Evolutionary conservation across 2,329 filamentous ascomycete species (phyloP), one percentile per base, ranked within the genome.

Genomic region (Aspergillus sp.): DNA sequence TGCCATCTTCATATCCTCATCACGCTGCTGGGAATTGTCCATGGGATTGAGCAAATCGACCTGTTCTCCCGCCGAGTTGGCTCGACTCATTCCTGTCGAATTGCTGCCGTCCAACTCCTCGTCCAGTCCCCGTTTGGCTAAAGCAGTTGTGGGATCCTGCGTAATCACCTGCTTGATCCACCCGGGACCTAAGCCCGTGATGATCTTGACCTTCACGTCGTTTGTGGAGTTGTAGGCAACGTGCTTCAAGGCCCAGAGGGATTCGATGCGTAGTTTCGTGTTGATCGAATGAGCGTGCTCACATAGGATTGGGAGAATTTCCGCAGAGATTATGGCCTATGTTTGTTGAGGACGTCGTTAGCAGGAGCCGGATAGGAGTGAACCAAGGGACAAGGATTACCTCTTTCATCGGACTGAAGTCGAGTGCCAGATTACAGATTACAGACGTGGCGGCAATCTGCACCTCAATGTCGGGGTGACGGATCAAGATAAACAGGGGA

Each of bases 221-320:
- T 89, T 87, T 18, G 84, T 84, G 6, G 90, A 86, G 22, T 87
- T 87, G 63, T 90, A 84, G 2, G 96, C 89, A 53, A 97, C 84
- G 75, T 98, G 92, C 72, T 98, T 98, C 59, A 99, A 79, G 6
- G 92, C 92, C 94, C 95, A 99, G 1, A 99, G 78, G 22, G 93
- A 92, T 68, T 95, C 92, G 26, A 96, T 82, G 24, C 92, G 87
- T 55, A 98, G 81, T 51, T 88, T 86, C n/a, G 90, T 85, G 69
- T 94, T 90, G 51, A 85, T 83, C 0, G 91, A 95, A 73, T 90
- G 90, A 1, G 93, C 92, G 72, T 96, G 91, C 66, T 90, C 86
- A 70, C 92, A 96, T 1, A 98, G 80, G 0, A 90, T 85, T 62
- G 86, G 87, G 65, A 96, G 82, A 1, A 95, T 85, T 6, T 91